Base-by-base conservation (phyloP, 2,329 filamentous ascomycete species). In the Claviceps sp. region DNA sequence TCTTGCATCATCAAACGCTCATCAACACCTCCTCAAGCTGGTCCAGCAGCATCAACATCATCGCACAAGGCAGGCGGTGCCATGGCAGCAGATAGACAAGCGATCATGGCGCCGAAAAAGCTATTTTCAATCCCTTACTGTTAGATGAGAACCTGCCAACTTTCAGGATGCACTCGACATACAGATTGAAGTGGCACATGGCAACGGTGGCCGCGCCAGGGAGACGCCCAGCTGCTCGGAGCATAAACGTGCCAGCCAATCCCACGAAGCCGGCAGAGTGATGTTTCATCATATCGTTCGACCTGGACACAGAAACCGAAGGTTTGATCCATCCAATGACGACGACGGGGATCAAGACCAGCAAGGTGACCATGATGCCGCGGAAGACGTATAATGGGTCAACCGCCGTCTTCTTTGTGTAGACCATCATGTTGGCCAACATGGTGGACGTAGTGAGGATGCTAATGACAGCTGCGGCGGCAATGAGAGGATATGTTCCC, bases 161-260 rank as follows among this genome's bases (percentile, higher is more conserved):
- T 34, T 34, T 34, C 30, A 34, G 30, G 30, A 34, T 34, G 30
- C 9, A 11, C 40, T 45, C 20, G 22, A 58, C 61, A 56, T 54
- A 65, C 63, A 65, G 4, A 42, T 56, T 59, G 42, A 62, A 13
- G 42, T 63, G 57, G 11, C 48, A 51, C 51, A 59, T 26, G 16
- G 53, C 13, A 30, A 56, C 50, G n/a, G 60, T 54, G 26, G 41
- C 37, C 14, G 44, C 37, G 38, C 30, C 43, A 18, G 30, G 50
- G 37, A 37, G 34, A 14, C 13, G 5, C 14, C 3, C 14, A 13
- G 13, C 37, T 8, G 6, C 13, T n/a, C 8, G 34, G 13, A 54
- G 38, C 38, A 48, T 13, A 26, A 54, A 55, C 4, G 37, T 20
- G 3, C 50, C 52, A 2, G 30, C 30, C 8, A 54, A 14, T 20